Percentiles rank a stretch among this genome's conserved stretches.
These are phyloP conservation scores for Cladophialophora bantiana DNA, from an alignment of 2,329 filamentous ascomycete genomes.

Conservation along the genomic window DNA sequence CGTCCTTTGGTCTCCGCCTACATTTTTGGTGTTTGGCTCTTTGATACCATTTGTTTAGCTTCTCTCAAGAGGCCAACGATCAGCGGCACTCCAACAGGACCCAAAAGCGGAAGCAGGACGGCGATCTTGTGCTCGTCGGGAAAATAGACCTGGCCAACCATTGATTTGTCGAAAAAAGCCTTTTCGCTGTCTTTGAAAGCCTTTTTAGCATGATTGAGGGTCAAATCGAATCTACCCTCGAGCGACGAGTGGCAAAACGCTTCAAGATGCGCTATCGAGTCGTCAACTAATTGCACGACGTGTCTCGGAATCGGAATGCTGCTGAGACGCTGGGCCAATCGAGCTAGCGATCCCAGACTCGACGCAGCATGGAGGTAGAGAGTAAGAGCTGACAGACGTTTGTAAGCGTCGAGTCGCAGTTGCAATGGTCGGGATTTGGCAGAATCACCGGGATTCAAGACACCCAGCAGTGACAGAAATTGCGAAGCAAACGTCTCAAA, in stretches of 20 bases:
- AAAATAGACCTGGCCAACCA: constrained; percentile 98
- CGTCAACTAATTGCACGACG: constrained; percentile 84
- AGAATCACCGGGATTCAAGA: constrained; percentile 58
- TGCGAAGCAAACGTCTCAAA: constrained; percentile 92
- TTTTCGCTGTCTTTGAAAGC: constrained; percentile 89
- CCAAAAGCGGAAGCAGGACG: constrained; percentile 89
- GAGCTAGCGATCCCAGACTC: constrained; percentile 89
- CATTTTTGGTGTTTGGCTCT: constrained; percentile 43
- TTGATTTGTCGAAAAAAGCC: constrained; percentile 97
- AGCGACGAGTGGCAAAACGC: constrained; percentile 73
- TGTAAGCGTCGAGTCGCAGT: constrained; percentile 81
- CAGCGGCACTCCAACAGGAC: constrained; percentile 88
- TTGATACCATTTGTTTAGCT: constrained; percentile 62
- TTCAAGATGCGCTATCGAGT: constrained; percentile 75
- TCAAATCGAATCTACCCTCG: constrained; percentile 66
- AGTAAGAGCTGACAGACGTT: constrained; percentile 83
- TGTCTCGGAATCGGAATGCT: constrained; percentile 89
- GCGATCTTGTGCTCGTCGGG: constrained; percentile 98
- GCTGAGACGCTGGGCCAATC: constrained; percentile 80
- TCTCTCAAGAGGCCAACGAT: constrained; percentile 85
- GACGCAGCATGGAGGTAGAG: constrained; percentile 89
- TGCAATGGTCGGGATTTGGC: constrained; percentile 68
- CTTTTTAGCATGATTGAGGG: constrained; percentile 79
- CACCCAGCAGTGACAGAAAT: constrained; percentile 83
- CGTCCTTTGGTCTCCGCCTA: constrained; percentile 18